Conservation (phyloP, 179 eudicot species). For the Dionaea muscipula region DNA sequence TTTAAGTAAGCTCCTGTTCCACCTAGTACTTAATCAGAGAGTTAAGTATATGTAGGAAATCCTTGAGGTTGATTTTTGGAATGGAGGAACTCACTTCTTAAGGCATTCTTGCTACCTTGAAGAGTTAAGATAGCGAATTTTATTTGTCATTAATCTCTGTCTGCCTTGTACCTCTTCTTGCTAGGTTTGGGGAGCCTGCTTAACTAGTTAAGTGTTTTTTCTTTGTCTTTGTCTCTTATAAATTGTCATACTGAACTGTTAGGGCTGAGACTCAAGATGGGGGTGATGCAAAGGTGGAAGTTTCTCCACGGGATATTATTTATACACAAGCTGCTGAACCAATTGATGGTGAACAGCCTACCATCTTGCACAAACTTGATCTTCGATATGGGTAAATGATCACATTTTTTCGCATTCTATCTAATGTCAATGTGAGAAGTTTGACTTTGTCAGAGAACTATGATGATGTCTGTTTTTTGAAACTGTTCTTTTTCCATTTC, state of each 20-base stretch:
- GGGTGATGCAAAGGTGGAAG: slow-evolving; percentile 94
- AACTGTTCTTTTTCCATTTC: too few relatives aligned
- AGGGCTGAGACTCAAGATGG: slow-evolving; percentile 99
- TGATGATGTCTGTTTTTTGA: too few relatives aligned
- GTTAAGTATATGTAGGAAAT: too few relatives aligned
- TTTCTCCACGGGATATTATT: slow-evolving; percentile 88
- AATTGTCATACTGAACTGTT: background rate
- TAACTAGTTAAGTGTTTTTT: background rate
- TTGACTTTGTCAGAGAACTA: too few relatives aligned
- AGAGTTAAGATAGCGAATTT: background rate
- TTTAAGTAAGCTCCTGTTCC: too few relatives aligned
- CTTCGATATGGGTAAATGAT: slow-evolving; percentile 98
- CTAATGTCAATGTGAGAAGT: too few relatives aligned
- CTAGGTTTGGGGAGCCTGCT: background rate
- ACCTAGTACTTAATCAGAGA: too few relatives aligned
- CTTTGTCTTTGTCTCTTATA: background rate
- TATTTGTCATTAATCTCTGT: background rate
- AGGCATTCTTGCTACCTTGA: background rate
- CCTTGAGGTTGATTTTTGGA: too few relatives aligned
- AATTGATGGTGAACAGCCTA: slow-evolving; percentile 49
- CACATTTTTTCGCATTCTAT: too few relatives aligned
- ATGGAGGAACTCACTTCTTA: too few relatives aligned
- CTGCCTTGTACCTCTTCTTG: background rate
- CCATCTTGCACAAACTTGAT: slow-evolving; percentile 75
- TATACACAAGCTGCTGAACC: slow-evolving; percentile 82